phyloP scores from a whole-genome alignment of 2,329 filamentous ascomycete species.

The Geoglossum cookeanum region DNA sequence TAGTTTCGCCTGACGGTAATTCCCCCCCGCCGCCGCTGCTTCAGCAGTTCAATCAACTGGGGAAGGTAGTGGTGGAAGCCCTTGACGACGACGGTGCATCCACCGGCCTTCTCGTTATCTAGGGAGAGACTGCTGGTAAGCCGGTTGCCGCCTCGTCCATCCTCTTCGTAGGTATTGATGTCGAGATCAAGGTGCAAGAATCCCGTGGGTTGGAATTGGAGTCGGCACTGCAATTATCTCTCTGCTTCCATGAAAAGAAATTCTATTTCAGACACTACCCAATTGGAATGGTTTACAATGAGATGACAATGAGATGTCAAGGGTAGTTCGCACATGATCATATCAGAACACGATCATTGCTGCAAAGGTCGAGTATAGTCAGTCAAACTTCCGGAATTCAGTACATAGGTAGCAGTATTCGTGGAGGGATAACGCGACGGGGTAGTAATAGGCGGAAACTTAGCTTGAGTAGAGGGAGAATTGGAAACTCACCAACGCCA shows the following conservation, averaged over 20 bases:
- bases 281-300: no score
- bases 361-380: neutral
- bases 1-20: neutral
- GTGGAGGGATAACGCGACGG: neutral
- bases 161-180: neutral
- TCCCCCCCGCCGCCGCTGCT: neutral
- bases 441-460: neutral
- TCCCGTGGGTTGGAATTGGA: no score
- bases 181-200: slow-evolving; percentile 6
- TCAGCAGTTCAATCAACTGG: neutral
- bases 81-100: neutral
- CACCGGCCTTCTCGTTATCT: neutral
- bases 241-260: no score
- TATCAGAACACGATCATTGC: neutral
- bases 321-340: no score
- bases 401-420: neutral
- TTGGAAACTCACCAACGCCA: neutral
- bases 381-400: neutral
- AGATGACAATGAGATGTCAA: no score
- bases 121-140: neutral
- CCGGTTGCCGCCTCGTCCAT: neutral
- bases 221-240: no score
- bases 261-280: no score
- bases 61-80: neutral
- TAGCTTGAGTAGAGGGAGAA: neutral